Conservation (phyloP, 306 rosid species). For the Parietaria judaica region DNA sequence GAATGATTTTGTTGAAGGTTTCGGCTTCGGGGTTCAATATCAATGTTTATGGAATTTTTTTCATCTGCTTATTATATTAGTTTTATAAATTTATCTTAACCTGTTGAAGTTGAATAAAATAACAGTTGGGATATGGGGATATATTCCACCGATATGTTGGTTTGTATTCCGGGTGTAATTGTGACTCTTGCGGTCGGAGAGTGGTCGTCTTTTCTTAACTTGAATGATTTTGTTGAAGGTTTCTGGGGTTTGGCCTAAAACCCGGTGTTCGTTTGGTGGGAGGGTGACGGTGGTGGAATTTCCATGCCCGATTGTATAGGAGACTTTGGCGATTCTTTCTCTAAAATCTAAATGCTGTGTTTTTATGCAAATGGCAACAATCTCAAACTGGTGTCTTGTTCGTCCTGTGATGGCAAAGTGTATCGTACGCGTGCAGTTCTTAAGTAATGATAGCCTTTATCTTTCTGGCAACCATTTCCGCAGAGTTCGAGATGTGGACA, state of each 20-base stretch:
- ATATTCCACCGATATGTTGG: too few relatives aligned
- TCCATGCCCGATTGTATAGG: neutral
- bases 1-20: constrained; percentile 2
- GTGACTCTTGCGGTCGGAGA: too few relatives aligned
- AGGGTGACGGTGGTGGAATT: neutral
- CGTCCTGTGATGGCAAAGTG: neutral
- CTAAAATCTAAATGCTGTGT: neutral
- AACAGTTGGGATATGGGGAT: too few relatives aligned
- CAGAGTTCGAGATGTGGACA: constrained; percentile 59
- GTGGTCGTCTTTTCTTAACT: too few relatives aligned
- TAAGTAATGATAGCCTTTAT: neutral
- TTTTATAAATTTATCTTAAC: too few relatives aligned
- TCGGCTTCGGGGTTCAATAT: neutral
- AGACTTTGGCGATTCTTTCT: neutral
- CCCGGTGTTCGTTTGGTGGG: neutral
- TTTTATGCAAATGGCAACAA: neutral
- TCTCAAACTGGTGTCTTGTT: constrained; percentile 1
- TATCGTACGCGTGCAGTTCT: neutral
- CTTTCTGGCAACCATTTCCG: constrained; percentile 3
- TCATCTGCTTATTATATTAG: too few relatives aligned
- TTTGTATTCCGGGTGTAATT: too few relatives aligned
- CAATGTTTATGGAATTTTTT: too few relatives aligned
- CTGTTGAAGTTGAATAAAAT: too few relatives aligned
- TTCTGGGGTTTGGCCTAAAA: constrained; percentile 3
- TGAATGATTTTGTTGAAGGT: constrained; percentile 2